Evolutionary conservation across 1,284 basidiomycete species (phyloP), one percentile per base, ranked within the genome.

Genomic region (Leccinum subatratum): DNA sequence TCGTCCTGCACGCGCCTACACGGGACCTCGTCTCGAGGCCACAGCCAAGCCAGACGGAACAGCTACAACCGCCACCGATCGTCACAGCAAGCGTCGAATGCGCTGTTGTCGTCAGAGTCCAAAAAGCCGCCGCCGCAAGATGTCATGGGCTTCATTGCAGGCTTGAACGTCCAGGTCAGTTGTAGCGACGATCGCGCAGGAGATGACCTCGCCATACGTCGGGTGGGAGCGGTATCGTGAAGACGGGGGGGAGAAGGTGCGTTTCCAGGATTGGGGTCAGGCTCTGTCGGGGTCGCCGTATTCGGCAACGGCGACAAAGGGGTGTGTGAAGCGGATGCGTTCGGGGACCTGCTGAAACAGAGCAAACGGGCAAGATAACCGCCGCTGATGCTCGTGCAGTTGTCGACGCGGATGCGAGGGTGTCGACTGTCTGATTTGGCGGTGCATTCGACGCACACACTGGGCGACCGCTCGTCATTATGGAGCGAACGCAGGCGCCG

Each of bases 151-250:
- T 98, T 96, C 75, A 86, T 98, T 66, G 89, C 95, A 0, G 87
- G 86, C 8, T 84, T 98, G 39, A 93, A 96, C 76, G 88, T 98
- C 90, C 61, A 83, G 96, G 70, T 85, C 91, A 0, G 82, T 92
- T 59, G 80, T 99, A 25, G 86, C 93, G n/a, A 90, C 92, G 22
- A 90, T 96, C 68, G 87, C 92, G 0, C 95, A 98, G 76, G 93
- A 97, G 77, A 94, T 98, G 71, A 84, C 98, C 63, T 85, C 90
- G 3, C 78, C 94, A n/a, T 98, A 97, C 75, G 86, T 90, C 6
- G 82, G 95, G 0, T 96, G 94, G 93, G 90, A 92, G 64, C 81
- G 85, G 12, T 93, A 95, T 75, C 85, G 84, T 67, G 89, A 92
- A 69, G 87, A 89, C 64, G 77, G 74, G 9, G 70, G 78, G 2